Base-by-base conservation (phyloP, 2,329 filamentous ascomycete genomes). In the Claviceps pazoutovae region DNA sequence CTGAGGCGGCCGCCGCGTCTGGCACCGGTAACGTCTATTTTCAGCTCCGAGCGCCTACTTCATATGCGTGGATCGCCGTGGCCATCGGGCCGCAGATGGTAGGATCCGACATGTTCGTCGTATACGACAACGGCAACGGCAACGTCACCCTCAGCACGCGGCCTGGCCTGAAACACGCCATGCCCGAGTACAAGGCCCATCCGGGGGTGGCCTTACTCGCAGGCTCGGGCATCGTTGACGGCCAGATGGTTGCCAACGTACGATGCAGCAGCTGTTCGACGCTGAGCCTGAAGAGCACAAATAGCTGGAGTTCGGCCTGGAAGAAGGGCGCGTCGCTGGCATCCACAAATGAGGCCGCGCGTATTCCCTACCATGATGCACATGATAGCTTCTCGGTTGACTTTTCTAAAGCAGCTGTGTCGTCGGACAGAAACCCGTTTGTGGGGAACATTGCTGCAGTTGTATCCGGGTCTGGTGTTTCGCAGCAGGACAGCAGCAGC, bases 131-230 rank as follows among this genome's bases (percentile, higher is more conserved):
- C 56, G 77, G 78, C 53, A 56, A 58, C 3, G 74, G 75, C 55
- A 83, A 83, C 59, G 71, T 84, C 23, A 84, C 81, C 1, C 61
- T 84, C 50, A 83, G 79, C 55, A 72, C 79, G 1, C 75, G 82
- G 21, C 58, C 62, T 3, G 77, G 74, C 34, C 65, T 59, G 0
- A 70, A 71, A 7, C 69, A 83, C 56, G 56, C 62, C 38, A 64
- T 69, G 66, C 82, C 82, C 0, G 46, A 64, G 26, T 74, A 76
- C 62, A 66, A 65, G 1, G 58, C 62, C 1, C 64, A 69, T 5
- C 66, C 68, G 23, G 64, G 71, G 36, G 62, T 83, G 21, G 69
- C 74, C 38, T 69, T 84, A 4, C 71, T 84, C 2, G 71, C 66
- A 0, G 80, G 81, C 48, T 83, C 78, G 46, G 81, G 80, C 39